Conservation (phyloP, 371 early-diverging fungal species). For the Apophysomyces trapeziformis region DNA sequence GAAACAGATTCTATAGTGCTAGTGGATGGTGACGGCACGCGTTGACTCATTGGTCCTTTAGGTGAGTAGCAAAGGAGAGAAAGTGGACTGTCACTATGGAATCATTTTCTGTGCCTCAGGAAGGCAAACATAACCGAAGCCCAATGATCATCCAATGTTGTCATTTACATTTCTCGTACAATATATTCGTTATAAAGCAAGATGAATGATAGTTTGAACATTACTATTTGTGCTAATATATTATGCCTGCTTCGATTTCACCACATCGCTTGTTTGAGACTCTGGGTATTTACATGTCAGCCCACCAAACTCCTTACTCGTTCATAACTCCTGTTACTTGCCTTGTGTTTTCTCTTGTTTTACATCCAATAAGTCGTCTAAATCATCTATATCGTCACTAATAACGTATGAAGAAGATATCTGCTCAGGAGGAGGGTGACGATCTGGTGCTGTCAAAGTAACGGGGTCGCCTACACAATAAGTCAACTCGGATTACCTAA, state of each 20-base stretch:
- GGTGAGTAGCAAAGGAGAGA: not conserved
- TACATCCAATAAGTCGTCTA: not conserved
- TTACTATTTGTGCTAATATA: not conserved
- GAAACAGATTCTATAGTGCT: not conserved
- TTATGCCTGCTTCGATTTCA: not conserved
- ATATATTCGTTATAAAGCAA: too few species aligned
- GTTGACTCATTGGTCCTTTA: not conserved
- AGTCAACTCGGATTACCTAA: too few species aligned
- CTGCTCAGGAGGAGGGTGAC: not conserved
- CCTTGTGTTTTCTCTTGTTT: slow-evolving; percentile 5
- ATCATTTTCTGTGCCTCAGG: too few species aligned
- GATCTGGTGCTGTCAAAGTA: slow-evolving; percentile 1
- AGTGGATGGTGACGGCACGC: not conserved
- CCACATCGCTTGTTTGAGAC: not conserved
- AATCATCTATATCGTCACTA: not conserved
- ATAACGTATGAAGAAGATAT: slow-evolving; percentile 2
- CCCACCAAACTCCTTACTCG: not conserved
- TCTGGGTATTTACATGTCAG: not conserved
- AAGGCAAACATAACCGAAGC: too few species aligned
- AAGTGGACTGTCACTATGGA: not conserved
- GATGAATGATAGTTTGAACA: too few species aligned
- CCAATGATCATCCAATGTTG: too few species aligned
- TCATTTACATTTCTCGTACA: too few species aligned
- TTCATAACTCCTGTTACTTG: not conserved
- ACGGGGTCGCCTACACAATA: not conserved